A percentile compares a stretch with the other conserved stretches of the same genome.
These are phyloP conservation scores for Phaeophleospora eucalypticola DNA, from an alignment of 2,329 filamentous ascomycete species.

Conservation along the genomic window DNA sequence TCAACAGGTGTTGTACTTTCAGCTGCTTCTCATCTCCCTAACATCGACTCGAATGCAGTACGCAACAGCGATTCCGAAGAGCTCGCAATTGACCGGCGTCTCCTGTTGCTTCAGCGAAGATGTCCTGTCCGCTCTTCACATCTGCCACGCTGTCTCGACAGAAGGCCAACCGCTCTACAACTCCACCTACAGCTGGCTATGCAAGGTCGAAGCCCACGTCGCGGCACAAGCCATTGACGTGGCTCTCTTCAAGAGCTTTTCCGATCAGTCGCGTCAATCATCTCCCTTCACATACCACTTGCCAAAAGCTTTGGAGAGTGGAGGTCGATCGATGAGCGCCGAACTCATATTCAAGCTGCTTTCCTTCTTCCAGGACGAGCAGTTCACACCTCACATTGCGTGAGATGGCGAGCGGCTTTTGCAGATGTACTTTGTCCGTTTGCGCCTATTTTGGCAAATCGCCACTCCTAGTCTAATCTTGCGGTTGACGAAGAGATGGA, in stretches of 20 bases:
- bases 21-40: constrained; percentile 13
- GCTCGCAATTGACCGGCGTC: constrained; percentile 4
- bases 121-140: constrained; percentile 49
- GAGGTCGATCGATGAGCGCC: constrained; percentile 55
- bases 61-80: constrained; percentile 16
- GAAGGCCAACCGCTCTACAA: constrained; percentile 43
- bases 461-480: constrained; percentile 53
- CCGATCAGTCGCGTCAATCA: constrained; percentile 65
- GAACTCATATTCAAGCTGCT: constrained; percentile 38
- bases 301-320: constrained; percentile 37
- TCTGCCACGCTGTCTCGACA: constrained; percentile 37
- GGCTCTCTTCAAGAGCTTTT: constrained; percentile 44
- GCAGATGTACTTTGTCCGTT: constrained; percentile 91
- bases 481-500: constrained; percentile 58
- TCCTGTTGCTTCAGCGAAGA: constrained; percentile 34
- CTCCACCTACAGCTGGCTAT: constrained; percentile 43
- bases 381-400: constrained; percentile 20
- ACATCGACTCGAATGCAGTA: constrained; percentile 22
- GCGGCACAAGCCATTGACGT: constrained; percentile 50
- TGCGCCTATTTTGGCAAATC: constrained; percentile 34
- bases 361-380: constrained; percentile 12
- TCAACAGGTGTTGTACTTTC: constrained; percentile 29
- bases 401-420: constrained; percentile 73
- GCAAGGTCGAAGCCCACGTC: constrained; percentile 38
- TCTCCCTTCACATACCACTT: constrained; percentile 44